phyloP scores from a whole-genome alignment of 768 basidiomycete genomes.

The Cystofilobasidium ferigula region DNA sequence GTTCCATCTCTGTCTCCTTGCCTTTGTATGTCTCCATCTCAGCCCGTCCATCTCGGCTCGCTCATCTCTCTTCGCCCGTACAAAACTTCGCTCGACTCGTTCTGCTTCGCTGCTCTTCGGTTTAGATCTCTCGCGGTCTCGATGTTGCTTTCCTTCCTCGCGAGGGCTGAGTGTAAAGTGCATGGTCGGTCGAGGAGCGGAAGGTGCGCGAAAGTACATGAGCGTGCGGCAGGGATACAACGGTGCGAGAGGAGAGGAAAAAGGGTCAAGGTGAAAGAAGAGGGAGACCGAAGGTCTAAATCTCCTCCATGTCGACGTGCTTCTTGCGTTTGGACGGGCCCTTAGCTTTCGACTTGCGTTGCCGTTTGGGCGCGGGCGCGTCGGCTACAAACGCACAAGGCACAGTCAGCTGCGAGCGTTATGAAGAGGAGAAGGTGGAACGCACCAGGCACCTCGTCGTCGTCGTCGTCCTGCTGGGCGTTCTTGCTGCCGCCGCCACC shows the following conservation, averaged over 20 bases:
- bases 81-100: too few relatives aligned
- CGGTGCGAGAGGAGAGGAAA: neutral
- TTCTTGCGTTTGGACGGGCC: conserved; percentile 8
- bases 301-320: conserved; percentile 15
- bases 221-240: too few relatives aligned
- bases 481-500: conserved; percentile 9
- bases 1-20: neutral
- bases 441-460: conserved; percentile 8
- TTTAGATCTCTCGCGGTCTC: neutral
- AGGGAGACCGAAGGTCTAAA: neutral
- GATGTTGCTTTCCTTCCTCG: too few relatives aligned
- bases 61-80: too few relatives aligned
- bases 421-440: neutral
- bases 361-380: neutral
- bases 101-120: too few relatives aligned
- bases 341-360: conserved; percentile 7
- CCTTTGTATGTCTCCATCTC: neutral
- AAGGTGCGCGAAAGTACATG: too few relatives aligned
- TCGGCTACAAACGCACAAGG: neutral
- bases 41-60: neutral
- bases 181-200: too few relatives aligned
- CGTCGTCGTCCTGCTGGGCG: conserved; percentile 9
- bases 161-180: too few relatives aligned
- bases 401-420: neutral
- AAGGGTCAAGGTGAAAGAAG: neutral